Conservation (phyloP, 352 stramenopile species). For the Phytopythium vexans region DNA sequence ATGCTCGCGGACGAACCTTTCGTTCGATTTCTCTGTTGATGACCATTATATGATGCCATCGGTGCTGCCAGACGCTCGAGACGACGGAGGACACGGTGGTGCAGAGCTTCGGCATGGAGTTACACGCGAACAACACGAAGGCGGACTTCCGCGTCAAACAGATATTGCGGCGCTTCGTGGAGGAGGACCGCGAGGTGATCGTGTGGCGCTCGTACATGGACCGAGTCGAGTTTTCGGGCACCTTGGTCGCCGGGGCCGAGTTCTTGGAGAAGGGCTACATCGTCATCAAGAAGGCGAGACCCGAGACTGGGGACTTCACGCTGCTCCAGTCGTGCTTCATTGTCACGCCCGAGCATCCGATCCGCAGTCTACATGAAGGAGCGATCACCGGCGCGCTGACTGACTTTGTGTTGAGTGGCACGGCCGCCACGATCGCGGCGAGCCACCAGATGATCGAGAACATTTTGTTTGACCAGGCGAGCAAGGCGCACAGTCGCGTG, state of each 20-base stretch:
- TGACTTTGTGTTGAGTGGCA: constrained; percentile 36
- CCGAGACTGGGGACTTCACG: constrained; percentile 26
- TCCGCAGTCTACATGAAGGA: constrained; percentile 21
- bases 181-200: constrained; percentile 55
- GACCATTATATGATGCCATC: background rate
- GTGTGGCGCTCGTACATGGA: constrained; percentile 59
- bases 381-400: constrained; percentile 25
- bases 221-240: constrained; percentile 44
- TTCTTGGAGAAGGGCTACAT: constrained; percentile 62
- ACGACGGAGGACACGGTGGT: constrained; percentile 25
- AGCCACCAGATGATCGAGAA: constrained; percentile 55
- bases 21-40: background rate
- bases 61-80: constrained; percentile 16
- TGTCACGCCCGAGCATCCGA: constrained; percentile 41
- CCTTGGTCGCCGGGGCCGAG: constrained; percentile 30
- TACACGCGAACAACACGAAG: constrained; percentile 44
- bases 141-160: constrained; percentile 56
- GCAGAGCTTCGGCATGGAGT: constrained; percentile 46
- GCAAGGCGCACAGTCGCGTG: constrained; percentile 21
- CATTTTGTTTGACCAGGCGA: constrained; percentile 37
- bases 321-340: constrained; percentile 58
- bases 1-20: constrained; percentile 18
- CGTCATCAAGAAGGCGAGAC: constrained; percentile 33
- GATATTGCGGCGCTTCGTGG: constrained; percentile 31
- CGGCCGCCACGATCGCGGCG: constrained; percentile 28